Conservation (phyloP, 1,284 basidiomycete species). For the Ustilago nuda region DNA sequence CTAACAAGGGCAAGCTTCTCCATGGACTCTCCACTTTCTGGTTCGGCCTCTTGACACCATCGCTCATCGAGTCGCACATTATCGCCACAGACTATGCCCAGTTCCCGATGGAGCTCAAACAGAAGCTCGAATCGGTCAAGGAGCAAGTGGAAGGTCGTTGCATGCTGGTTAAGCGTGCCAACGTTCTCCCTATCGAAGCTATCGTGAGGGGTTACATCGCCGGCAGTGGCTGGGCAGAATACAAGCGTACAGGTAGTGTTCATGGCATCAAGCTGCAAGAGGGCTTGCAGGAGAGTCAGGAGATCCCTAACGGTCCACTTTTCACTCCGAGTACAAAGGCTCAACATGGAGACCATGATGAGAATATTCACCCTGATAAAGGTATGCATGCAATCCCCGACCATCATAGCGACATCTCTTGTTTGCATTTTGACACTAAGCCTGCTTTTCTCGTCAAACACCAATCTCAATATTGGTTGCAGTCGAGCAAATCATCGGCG, state of each 20-base stretch:
- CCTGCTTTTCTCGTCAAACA: constrained; percentile 7
- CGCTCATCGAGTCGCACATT: constrained; percentile 63
- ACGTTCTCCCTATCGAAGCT: constrained; percentile 93
- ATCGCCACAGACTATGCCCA: constrained; percentile 56
- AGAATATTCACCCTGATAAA: constrained; percentile 94
- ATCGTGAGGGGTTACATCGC: constrained; percentile 97
- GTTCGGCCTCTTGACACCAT: constrained; percentile 79
- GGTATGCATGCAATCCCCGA: constrained; percentile 71
- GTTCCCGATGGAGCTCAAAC: constrained; percentile 56
- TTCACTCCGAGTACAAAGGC: constrained; percentile 99
- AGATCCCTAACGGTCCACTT: constrained; percentile 75
- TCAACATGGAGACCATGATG: constrained; percentile 92
- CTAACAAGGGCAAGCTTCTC: constrained; percentile 89
- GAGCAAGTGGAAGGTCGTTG: constrained; percentile 81
- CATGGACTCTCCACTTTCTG: constrained; percentile 93
- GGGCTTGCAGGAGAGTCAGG: constrained; percentile 85
- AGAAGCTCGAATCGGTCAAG: constrained; percentile 42
- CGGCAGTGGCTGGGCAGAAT: constrained; percentile 96
- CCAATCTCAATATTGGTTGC: background rate
- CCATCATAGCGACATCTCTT: background rate
- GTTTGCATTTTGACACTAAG: background rate
- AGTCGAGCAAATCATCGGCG: constrained; percentile 58
- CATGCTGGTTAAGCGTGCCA: constrained; percentile 91
- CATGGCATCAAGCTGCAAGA: constrained; percentile 84
- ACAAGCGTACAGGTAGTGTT: constrained; percentile 86